These are phyloP conservation scores for Marasmius tenuissimus DNA, from an alignment of 1,284 basidiomycete species.

Conservation along the genomic window DNA sequence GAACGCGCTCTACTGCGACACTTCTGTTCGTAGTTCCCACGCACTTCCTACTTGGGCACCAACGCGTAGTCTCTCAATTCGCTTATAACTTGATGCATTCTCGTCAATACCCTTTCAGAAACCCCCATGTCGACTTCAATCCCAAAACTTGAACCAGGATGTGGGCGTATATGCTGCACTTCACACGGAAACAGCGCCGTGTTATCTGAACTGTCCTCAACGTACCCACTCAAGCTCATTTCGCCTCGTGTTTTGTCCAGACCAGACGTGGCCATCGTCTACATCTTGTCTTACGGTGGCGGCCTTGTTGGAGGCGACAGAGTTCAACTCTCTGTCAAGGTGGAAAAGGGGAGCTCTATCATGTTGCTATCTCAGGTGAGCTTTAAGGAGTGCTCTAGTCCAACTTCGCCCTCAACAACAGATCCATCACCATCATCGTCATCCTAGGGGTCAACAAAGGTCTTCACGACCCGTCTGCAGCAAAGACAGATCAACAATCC, in stretches of 20 bases:
- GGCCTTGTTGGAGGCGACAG: constrained; percentile 90
- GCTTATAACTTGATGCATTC: neutral
- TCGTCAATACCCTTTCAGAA: neutral
- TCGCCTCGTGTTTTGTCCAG: constrained; percentile 56
- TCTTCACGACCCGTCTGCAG: constrained; percentile 76
- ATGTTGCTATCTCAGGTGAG: constrained; percentile 82
- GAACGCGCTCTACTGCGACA: neutral
- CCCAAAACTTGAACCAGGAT: constrained; percentile 42
- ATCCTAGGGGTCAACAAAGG: constrained; percentile 86
- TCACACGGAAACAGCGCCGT: constrained; percentile 54
- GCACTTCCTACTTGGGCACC: neutral
- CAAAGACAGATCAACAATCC: constrained; percentile 29
- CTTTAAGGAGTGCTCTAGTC: neutral
- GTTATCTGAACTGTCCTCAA: constrained; percentile 77
- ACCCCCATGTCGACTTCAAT: constrained; percentile 17
- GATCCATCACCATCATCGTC: no score
- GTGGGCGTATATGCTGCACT: constrained; percentile 54
- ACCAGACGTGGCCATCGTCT: constrained; percentile 65
- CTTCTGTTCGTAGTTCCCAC: neutral
- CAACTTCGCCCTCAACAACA: no score
- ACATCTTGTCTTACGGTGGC: constrained; percentile 89
- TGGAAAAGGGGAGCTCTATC: constrained; percentile 58
- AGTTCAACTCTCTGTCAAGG: constrained; percentile 63
- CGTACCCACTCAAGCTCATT: constrained; percentile 91
- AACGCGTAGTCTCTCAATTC: neutral